A percentile compares a stretch with the other conserved stretches of the same genome.
phyloP scores from a whole-genome alignment of 164 flowering plant species.

The Umbellularia californica region DNA sequence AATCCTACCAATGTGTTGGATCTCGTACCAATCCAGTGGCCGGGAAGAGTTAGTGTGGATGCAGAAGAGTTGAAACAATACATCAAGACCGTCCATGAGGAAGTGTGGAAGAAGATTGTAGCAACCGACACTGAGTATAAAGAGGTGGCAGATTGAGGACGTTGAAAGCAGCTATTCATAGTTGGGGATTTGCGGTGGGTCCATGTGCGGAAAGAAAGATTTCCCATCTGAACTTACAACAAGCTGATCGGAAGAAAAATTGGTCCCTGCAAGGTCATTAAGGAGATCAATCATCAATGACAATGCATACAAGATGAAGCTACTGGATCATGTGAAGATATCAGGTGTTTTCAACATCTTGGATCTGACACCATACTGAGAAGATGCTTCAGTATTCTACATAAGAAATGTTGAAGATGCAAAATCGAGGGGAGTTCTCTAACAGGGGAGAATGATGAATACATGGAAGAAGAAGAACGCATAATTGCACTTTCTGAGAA shows the following conservation, averaged over 20 bases:
- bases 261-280: not conserved
- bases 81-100: not conserved
- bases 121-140: not conserved
- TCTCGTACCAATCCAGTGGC: too few relatives aligned
- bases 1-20: too few relatives aligned
- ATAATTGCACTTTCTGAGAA: too few relatives aligned
- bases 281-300: conserved; percentile 1
- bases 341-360: not conserved
- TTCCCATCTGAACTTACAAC: not conserved
- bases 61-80: not conserved
- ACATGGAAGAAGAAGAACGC: too few relatives aligned
- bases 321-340: not conserved
- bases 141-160: not conserved
- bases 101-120: not conserved
- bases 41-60: too few relatives aligned
- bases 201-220: not conserved
- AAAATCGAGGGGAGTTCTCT: not conserved
- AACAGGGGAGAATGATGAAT: not conserved
- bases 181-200: not conserved
- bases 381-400: not conserved
- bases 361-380: not conserved
- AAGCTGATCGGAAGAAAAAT: not conserved
- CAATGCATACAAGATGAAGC: not conserved
- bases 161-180: not conserved
- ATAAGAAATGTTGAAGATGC: not conserved